Conservation (phyloP, 768 basidiomycete species). For the Termitomyces sp. region DNA sequence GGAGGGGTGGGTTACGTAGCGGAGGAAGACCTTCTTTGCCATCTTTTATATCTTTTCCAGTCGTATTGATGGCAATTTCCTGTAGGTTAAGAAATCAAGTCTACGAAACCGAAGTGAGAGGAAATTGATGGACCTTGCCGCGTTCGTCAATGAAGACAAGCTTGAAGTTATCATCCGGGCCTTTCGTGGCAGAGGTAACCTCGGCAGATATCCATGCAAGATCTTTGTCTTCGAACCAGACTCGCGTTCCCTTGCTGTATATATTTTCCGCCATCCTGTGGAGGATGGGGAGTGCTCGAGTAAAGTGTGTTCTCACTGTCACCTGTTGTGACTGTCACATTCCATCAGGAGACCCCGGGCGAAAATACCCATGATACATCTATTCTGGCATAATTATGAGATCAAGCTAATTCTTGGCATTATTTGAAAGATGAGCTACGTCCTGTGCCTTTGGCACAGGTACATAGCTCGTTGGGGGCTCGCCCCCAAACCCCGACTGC, state of each 20-base stretch:
- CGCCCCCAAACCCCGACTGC: too few species aligned
- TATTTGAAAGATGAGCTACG: too few species aligned
- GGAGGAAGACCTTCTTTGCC: constrained; percentile 82
- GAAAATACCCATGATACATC: too few species aligned
- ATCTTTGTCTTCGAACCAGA: constrained; percentile 94
- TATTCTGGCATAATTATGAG: too few species aligned
- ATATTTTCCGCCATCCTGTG: constrained; percentile 83
- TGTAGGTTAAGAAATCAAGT: constrained; percentile 22
- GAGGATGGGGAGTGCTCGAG: constrained; percentile 4
- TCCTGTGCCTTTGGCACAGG: too few species aligned
- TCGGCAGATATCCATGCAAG: constrained; percentile 92
- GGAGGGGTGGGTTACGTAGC: constrained; percentile 89
- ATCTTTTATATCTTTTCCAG: constrained; percentile 73
- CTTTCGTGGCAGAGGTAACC: constrained; percentile 60
- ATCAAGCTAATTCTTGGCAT: too few species aligned
- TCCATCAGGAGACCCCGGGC: too few species aligned
- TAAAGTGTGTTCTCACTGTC: neutral
- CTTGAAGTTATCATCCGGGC: constrained; percentile 69
- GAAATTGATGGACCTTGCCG: constrained; percentile 61
- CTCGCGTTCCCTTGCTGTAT: constrained; percentile 84
- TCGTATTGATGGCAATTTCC: constrained; percentile 79
- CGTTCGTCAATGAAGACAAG: constrained; percentile 87
- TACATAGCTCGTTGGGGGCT: too few species aligned
- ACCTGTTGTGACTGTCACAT: neutral
- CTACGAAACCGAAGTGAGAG: constrained; percentile 9